These are phyloP conservation scores for Pelargonium myrrhifolium DNA, from an alignment of 441 rosid genomes.

Conservation along the genomic window DNA sequence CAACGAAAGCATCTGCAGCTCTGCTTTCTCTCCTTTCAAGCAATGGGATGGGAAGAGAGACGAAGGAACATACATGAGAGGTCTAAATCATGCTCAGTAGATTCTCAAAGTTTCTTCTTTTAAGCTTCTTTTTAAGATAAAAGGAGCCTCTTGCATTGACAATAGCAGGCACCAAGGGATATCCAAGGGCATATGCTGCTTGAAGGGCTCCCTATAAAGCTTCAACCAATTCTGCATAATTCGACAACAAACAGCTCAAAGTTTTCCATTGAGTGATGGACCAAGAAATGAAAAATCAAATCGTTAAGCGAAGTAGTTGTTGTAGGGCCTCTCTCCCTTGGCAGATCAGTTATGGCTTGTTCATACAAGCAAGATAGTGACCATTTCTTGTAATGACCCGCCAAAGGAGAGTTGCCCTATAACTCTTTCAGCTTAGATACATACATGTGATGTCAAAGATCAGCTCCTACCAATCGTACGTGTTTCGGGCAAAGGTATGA, in stretches of 20 bases:
- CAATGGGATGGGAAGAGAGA: not conserved
- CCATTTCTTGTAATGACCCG: not conserved
- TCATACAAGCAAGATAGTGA: not conserved
- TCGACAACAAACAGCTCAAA: not conserved
- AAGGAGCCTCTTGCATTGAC: slow-evolving; percentile 1
- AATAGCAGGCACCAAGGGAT: not conserved
- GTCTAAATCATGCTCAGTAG: not conserved
- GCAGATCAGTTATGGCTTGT: not conserved
- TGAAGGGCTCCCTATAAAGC: not conserved
- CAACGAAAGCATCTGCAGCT: not conserved
- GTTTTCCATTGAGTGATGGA: too few species aligned
- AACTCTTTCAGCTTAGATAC: not conserved
- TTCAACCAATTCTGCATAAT: not conserved
- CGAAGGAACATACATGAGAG: not conserved
- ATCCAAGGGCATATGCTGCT: not conserved
- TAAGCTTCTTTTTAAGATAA: not conserved
- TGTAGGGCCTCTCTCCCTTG: slow-evolving; percentile 1
- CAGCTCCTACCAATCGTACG: not conserved
- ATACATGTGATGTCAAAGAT: not conserved
- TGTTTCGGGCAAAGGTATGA: too few species aligned
- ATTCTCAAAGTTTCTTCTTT: not conserved
- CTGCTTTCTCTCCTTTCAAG: not conserved
- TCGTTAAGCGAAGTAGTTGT: not conserved
- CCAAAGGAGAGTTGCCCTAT: slow-evolving; percentile 5
- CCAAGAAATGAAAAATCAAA: too few species aligned